Percentiles rank a stretch among this genome's conserved stretches.
Conservation (phyloP, 345 rosid species). For the Leavenworthia alabamica region DNA sequence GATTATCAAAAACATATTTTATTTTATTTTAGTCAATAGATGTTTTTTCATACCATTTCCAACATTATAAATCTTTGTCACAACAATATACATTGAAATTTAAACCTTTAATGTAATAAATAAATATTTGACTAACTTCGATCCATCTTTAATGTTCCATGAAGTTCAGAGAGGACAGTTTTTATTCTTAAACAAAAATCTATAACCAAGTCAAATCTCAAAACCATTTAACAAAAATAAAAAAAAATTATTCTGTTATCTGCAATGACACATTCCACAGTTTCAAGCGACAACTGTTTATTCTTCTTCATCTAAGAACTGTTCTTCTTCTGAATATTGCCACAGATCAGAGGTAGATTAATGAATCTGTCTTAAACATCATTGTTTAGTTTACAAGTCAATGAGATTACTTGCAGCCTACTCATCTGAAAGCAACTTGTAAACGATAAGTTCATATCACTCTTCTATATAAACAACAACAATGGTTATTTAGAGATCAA, state of each 20-base stretch:
- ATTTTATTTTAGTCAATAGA: not conserved
- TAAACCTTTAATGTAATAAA: not conserved
- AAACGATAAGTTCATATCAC: constrained; percentile 24
- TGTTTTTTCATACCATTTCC: not conserved
- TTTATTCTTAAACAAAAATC: not conserved
- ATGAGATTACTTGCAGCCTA: constrained; percentile 26
- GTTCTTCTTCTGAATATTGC: constrained; percentile 18
- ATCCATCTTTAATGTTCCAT: constrained; percentile 10
- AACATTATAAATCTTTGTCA: not conserved
- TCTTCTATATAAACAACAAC: constrained; percentile 24
- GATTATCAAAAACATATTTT: no score
- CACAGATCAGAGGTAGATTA: constrained; percentile 22
- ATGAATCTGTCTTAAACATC: not conserved
- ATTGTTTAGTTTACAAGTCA: constrained; percentile 23
- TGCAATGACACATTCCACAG: constrained; percentile 18
- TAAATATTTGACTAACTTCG: constrained; percentile 7
- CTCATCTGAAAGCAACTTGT: constrained; percentile 27
- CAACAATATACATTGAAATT: not conserved
- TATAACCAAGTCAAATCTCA: not conserved
- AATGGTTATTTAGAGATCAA: constrained; percentile 8
- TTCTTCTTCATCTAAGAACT: constrained; percentile 19
- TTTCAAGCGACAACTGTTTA: constrained; percentile 14
- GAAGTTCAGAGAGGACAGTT: constrained; percentile 4
- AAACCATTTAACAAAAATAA: not conserved
- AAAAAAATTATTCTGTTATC: not conserved